phyloP scores from a whole-genome alignment of 352 stramenopile genomes.

The Globisporangium recalcitrans region DNA sequence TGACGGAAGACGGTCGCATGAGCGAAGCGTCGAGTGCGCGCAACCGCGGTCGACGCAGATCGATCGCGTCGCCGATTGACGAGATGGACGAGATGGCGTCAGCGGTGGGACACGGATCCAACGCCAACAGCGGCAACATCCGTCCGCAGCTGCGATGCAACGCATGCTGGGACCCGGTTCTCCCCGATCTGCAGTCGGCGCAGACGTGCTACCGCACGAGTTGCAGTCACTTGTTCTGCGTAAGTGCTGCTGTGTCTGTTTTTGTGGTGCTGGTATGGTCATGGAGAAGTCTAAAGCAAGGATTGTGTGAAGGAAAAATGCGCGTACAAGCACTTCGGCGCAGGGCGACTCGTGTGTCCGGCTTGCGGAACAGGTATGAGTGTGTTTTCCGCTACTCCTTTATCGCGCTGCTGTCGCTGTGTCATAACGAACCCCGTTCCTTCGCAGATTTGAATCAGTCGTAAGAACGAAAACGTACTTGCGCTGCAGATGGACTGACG shows the following conservation, averaged over 20 bases:
- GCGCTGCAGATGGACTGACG: background rate
- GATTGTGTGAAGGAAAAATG: conserved; percentile 63
- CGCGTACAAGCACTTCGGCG: conserved; percentile 78
- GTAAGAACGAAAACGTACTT: conserved; percentile 22
- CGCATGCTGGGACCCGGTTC: conserved; percentile 66
- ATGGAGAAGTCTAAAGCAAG: background rate
- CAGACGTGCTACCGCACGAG: conserved; percentile 77
- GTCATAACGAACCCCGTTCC: background rate
- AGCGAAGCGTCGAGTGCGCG: conserved; percentile 68
- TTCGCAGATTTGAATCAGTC: conserved; percentile 44
- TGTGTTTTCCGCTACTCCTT: background rate
- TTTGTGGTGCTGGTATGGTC: background rate
- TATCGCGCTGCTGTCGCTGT: background rate
- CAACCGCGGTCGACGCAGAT: conserved; percentile 30
- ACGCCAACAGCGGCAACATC: conserved; percentile 19
- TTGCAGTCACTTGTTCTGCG: conserved; percentile 76
- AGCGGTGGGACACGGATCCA: conserved; percentile 7
- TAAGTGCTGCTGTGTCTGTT: conserved; percentile 13
- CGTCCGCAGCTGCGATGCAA: conserved; percentile 71
- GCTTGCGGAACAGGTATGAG: conserved; percentile 43
- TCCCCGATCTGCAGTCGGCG: conserved; percentile 53
- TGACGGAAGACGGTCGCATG: conserved; percentile 62
- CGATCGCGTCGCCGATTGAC: conserved; percentile 25
- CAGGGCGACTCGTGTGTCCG: conserved; percentile 55
- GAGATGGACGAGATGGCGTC: conserved; percentile 43